Conservation (phyloP, 441 rosid species). For the Erodium trifolium region DNA sequence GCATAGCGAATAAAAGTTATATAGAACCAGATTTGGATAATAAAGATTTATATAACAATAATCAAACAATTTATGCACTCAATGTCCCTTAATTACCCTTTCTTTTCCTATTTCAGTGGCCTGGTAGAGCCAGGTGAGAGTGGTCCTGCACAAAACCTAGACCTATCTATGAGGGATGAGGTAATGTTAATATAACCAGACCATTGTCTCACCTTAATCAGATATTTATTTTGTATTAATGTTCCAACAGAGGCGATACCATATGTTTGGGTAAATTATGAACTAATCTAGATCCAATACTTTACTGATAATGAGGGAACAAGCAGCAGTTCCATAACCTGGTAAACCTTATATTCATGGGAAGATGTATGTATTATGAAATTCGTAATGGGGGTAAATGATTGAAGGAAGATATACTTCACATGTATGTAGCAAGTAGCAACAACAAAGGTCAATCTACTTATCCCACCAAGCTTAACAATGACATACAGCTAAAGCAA, state of each 20-base stretch:
- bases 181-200: not conserved
- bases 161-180: not conserved
- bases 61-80: not conserved
- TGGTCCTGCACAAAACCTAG: not conserved
- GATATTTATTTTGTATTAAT: not conserved
- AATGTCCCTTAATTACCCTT: not conserved
- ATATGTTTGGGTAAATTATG: not conserved
- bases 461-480: not conserved
- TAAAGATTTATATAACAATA: not conserved
- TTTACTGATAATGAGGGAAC: not conserved
- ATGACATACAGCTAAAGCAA: not conserved
- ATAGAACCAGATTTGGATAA: not conserved
- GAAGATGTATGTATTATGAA: not conserved
- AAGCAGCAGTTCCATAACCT: not conserved
- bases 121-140: not conserved
- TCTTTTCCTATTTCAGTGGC: not conserved
- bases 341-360: not conserved
- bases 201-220: not conserved
- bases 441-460: not conserved
- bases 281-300: not conserved
- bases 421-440: not conserved
- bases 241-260: not conserved
- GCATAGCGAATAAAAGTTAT: not conserved
- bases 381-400: not conserved
- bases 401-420: not conserved